phyloP scores from a whole-genome alignment of 1,139 yeast species.

The Barnettozyma hawaiiensis region DNA sequence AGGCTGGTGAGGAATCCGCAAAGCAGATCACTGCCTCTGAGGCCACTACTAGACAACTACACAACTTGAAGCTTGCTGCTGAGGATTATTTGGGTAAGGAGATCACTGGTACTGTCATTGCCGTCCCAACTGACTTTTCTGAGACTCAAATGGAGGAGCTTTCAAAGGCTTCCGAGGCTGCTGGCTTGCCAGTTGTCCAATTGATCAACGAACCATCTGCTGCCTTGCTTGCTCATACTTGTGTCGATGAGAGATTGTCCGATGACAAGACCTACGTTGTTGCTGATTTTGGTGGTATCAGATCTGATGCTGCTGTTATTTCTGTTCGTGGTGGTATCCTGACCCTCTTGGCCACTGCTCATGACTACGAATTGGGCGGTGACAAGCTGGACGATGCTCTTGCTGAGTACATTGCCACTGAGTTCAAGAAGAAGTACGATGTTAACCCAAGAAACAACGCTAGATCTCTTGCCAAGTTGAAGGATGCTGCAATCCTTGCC shows the following conservation, averaged over 20 bases:
- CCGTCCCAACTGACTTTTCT: conserved; percentile 87
- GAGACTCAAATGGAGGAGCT: conserved; percentile 67
- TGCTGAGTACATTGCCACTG: conserved; percentile 82
- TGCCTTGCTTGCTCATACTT: conserved; percentile 66
- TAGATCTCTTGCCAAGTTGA: conserved; percentile 84
- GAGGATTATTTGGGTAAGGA: conserved; percentile 83
- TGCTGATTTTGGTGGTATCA: conserved; percentile 94
- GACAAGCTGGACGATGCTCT: conserved; percentile 74
- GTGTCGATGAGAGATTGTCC: conserved; percentile 48
- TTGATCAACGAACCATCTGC: conserved; percentile 91
- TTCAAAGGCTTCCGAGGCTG: conserved; percentile 54
- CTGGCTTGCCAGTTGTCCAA: conserved; percentile 80
- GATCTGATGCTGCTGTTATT: conserved; percentile 94
- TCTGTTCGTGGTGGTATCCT: conserved; percentile 91
- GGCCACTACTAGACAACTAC: conserved; percentile 77
- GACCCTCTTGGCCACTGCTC: conserved; percentile 83
- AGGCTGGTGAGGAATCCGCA: conserved; percentile 38
- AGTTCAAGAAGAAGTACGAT: conserved; percentile 84
- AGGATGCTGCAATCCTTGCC: conserved; percentile 76
- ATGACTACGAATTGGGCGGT: conserved; percentile 84
- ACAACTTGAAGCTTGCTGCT: conserved; percentile 81
- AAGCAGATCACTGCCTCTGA: conserved; percentile 63
- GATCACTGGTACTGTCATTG: conserved; percentile 78
- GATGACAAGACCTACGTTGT: conserved; percentile 84
- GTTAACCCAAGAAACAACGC: conserved; percentile 76